Conservation (phyloP, 805 yeast species). For the Ogataea sp. region DNA sequence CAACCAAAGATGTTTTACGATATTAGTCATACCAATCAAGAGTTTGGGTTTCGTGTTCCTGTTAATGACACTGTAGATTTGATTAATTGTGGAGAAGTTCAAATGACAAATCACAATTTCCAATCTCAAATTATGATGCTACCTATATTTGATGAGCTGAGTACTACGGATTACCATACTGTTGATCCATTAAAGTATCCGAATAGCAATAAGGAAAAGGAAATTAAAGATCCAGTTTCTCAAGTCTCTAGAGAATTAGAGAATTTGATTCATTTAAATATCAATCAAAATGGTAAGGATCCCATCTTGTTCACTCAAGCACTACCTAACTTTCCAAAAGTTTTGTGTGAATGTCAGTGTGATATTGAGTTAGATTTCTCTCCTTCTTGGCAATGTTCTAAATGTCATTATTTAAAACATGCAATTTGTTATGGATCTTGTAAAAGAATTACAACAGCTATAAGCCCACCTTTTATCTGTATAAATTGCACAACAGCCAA, state of each 20-base stretch:
- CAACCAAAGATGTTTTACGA: slow-evolving; percentile 39
- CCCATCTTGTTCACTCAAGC: no score
- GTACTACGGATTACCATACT: slow-evolving; percentile 24
- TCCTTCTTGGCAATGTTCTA: slow-evolving; percentile 9
- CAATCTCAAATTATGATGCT: slow-evolving; percentile 19
- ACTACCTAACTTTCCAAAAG: not conserved
- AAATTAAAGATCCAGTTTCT: no score
- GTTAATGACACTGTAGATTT: slow-evolving; percentile 12
- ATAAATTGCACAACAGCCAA: no score
- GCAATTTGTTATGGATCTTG: slow-evolving; percentile 10
- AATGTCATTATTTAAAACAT: slow-evolving; percentile 12
- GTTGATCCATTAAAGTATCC: slow-evolving; percentile 26
- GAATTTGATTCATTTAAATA: no score
- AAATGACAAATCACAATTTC: slow-evolving; percentile 14
- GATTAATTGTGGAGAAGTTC: slow-evolving; percentile 15
- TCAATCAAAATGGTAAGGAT: no score
- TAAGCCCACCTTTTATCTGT: no score
- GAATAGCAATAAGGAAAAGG: no score
- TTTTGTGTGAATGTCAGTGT: slow-evolving; percentile 15
- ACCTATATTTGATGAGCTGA: slow-evolving; percentile 22
- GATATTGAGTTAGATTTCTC: slow-evolving; percentile 4
- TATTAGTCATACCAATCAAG: slow-evolving; percentile 26
- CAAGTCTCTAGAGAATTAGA: slow-evolving; percentile 4
- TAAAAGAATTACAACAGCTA: no score
- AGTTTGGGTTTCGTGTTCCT: slow-evolving; percentile 27